Evolutionary conservation across 2,329 filamentous ascomycete genomes (phyloP).

Genomic region (Diaporthe caulivora): DNA sequence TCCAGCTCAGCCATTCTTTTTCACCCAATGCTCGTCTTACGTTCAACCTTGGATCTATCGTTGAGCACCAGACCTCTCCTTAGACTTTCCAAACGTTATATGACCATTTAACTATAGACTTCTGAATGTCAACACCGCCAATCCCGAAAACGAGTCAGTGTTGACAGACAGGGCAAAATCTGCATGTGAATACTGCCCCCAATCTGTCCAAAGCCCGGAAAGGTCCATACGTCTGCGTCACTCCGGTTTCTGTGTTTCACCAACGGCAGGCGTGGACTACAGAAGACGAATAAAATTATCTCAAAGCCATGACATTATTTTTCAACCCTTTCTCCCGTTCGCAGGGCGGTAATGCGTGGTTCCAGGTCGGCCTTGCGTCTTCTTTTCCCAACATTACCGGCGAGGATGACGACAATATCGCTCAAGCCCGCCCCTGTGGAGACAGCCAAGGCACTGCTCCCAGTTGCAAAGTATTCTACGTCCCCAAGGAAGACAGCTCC

Average conservation of each 20-base stretch:
- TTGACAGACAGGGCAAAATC: not conserved
- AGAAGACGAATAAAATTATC: accelerated
- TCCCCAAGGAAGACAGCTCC: slow-evolving; percentile 37
- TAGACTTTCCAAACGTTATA: too few species aligned
- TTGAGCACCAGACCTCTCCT: not conserved
- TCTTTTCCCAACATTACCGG: slow-evolving; percentile 37
- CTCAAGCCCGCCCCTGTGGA: slow-evolving; percentile 27
- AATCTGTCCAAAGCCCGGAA: not conserved
- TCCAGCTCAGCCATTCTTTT: not conserved
- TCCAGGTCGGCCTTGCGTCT: slow-evolving; percentile 31
- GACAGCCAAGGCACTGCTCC: not conserved
- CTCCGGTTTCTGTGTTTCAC: not conserved
- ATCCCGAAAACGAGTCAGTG: not conserved
- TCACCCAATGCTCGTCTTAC: not conserved
- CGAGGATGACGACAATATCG: slow-evolving; percentile 29
- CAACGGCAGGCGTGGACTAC: not conserved
- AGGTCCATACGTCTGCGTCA: too few species aligned
- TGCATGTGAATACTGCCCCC: not conserved
- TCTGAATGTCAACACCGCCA: not conserved
- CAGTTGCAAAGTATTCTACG: slow-evolving; percentile 33
- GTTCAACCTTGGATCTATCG: not conserved
- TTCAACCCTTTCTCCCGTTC: slow-evolving; percentile 36
- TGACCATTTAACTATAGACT: not conserved
- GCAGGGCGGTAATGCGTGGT: slow-evolving; percentile 35
- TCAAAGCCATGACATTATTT: slow-evolving; percentile 25